Evolutionary conservation across 2,329 filamentous ascomycete species (phyloP), one percentile per base, ranked within the genome.

Genomic region (Cylindrodendrum hubeiense): DNA sequence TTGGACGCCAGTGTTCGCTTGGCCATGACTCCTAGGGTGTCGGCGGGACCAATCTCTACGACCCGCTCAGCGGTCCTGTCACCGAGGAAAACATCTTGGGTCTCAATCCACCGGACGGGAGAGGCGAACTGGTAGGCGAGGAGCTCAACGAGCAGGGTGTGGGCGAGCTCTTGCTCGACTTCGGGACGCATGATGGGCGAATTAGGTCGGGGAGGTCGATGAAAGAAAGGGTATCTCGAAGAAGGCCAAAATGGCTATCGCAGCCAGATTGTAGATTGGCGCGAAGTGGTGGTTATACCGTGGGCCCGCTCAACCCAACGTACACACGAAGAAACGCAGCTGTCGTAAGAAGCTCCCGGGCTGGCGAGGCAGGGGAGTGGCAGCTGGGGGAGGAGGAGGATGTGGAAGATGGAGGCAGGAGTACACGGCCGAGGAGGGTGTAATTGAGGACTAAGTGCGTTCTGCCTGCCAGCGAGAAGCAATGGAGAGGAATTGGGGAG

Each of bases 31-130:
- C 95, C 95, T 37, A 99, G 89, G 26, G 96, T 99, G 82, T 99
- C 95, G 76, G 95, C 95, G 26, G 96, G 96, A 79, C 96, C 96
- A 75, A 99, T 92, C 82, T 99, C 96, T 76, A 99, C 96, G 78
- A 99, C 97, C 78, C 96, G 91, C 87, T 99, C 96, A 54, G 96
- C 97, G 56, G 91, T 92, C 85, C 97, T 96, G 82, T 98, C 94
- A 71, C 92, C 95, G 75, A 99, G 92, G 78, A 99, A 96, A 75
- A 99, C 96, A 95, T 99, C 96, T 84, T 99, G 96, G 60, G 96
- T 99, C 85, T 99, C 96, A 82, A 99, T 99, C 96, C 96, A 99
- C 90, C 96, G 91, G 75, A 99, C 96, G 54, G 96, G 96, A 59
- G 95, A 98, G 76, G 96, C 96, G 82, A 99, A 99, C 81, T 99